Percentiles rank a stretch among this genome's conserved stretches.
These are phyloP conservation scores for Cystofilobasidium bisporidii DNA, from an alignment of 768 basidiomycete species.

Conservation along the genomic window DNA sequence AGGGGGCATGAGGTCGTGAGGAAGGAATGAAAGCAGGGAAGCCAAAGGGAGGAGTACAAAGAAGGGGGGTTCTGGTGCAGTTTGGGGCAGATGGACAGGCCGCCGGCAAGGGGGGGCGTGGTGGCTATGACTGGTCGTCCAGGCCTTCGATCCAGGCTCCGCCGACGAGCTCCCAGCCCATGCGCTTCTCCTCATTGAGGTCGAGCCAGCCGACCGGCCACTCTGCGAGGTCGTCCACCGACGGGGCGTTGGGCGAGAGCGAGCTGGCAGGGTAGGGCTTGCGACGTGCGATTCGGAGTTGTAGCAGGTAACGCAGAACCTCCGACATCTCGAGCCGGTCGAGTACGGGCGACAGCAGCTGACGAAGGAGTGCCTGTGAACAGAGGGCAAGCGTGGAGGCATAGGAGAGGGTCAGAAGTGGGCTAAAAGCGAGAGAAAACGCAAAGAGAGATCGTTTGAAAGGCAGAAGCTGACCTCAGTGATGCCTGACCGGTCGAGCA, in stretches of 20 bases:
- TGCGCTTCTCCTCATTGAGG: slow-evolving; percentile 10
- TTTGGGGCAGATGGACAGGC: too few relatives aligned
- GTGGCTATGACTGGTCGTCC: too few relatives aligned
- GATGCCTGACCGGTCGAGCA: slow-evolving; percentile 13
- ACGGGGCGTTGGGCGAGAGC: background rate
- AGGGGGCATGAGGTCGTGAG: too few relatives aligned
- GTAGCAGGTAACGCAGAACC: slow-evolving; percentile 6
- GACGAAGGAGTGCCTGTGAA: slow-evolving; percentile 6
- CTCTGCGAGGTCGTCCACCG: background rate
- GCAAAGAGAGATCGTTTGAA: background rate
- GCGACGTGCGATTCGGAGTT: background rate
- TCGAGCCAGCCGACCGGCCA: slow-evolving; percentile 16
- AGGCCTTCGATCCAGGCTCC: slow-evolving; percentile 11
- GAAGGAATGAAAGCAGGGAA: too few relatives aligned
- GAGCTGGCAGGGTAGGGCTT: background rate
- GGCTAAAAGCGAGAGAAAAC: background rate
- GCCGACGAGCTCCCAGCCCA: slow-evolving; percentile 9
- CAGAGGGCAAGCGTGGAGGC: background rate
- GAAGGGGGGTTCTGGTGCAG: too few relatives aligned
- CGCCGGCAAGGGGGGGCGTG: too few relatives aligned
- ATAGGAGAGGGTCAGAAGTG: background rate
- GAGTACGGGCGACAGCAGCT: slow-evolving; percentile 2
- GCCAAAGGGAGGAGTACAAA: too few relatives aligned
- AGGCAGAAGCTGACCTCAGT: too few relatives aligned
- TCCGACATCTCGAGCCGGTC: slow-evolving; percentile 23